Percentiles rank a stretch among this genome's conserved stretches.
These are phyloP conservation scores for Pythium aristosporum DNA, from an alignment of 352 stramenopile genomes.

Conservation along the genomic window DNA sequence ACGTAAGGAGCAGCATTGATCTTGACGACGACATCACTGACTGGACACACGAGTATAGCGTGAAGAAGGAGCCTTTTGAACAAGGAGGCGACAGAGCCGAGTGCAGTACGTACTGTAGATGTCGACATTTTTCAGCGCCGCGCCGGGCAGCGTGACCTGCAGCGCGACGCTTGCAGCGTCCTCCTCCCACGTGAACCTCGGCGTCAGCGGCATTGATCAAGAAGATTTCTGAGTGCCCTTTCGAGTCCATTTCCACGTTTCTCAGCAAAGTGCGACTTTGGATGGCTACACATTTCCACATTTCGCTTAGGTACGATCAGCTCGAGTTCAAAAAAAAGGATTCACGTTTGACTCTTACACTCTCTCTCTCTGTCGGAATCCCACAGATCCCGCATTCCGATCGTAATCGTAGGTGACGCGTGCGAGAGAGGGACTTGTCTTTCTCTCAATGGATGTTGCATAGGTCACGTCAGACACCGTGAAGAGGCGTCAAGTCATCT, in stretches of 20 bases:
- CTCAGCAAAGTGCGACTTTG: constrained; percentile 1
- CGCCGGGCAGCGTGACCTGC: constrained; percentile 50
- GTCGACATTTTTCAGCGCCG: constrained; percentile 47
- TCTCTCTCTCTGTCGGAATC: too few relatives aligned
- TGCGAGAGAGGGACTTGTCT: background rate
- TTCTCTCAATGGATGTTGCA: background rate
- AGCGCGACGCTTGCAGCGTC: constrained; percentile 48
- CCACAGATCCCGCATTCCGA: too few relatives aligned
- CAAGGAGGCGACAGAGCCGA: background rate
- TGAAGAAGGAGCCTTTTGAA: background rate
- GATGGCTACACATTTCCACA: constrained; percentile 9
- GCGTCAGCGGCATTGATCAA: constrained; percentile 55
- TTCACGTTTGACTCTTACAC: too few relatives aligned
- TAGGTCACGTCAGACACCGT: background rate
- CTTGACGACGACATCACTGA: constrained; percentile 80
- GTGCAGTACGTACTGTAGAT: constrained; percentile 54
- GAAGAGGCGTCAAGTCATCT: constrained; percentile 9
- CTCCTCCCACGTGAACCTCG: constrained; percentile 68
- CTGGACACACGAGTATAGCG: constrained; percentile 23
- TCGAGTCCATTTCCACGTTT: constrained; percentile 6
- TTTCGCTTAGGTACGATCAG: background rate
- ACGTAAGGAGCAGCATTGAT: constrained; percentile 78
- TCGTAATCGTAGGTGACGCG: too few relatives aligned
- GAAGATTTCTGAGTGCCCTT: constrained; percentile 3
- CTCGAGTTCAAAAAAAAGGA: too few relatives aligned